Percentiles rank a stretch among this genome's conserved stretches.
These are phyloP conservation scores for Pyrenochaeta sp. DNA, from an alignment of 2,329 filamentous ascomycete species.

Conservation along the genomic window DNA sequence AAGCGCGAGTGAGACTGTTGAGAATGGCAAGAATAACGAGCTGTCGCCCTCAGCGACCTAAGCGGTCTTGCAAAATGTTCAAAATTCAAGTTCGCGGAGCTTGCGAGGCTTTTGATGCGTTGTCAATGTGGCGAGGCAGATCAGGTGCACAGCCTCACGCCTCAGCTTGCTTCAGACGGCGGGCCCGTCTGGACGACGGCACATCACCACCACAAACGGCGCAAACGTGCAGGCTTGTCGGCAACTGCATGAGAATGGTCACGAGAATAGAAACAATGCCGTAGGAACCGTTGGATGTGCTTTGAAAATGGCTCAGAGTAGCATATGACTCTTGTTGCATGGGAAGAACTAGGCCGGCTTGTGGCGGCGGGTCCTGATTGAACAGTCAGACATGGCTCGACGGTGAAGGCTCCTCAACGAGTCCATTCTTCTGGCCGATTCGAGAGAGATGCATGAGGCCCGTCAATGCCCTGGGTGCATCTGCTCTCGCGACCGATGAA, in stretches of 20 bases:
- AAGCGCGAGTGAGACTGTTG: slow-evolving; percentile 32
- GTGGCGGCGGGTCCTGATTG: slow-evolving; percentile 39
- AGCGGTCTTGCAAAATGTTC: slow-evolving; percentile 5
- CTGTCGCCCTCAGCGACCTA: slow-evolving; percentile 15
- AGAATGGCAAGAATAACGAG: slow-evolving; percentile 19
- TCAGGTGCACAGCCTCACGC: slow-evolving; percentile 43
- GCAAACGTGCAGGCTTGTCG: slow-evolving; percentile 24
- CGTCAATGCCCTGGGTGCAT: slow-evolving; percentile 22
- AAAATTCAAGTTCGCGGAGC: slow-evolving; percentile 17
- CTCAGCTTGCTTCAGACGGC: slow-evolving; percentile 37
- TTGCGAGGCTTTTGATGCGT: slow-evolving; percentile 36
- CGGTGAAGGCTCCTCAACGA: slow-evolving; percentile 30
- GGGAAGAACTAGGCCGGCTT: slow-evolving; percentile 27
- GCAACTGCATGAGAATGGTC: slow-evolving; percentile 27
- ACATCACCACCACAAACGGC: slow-evolving; percentile 17
- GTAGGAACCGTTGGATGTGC: slow-evolving; percentile 28
- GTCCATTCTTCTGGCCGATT: slow-evolving; percentile 24
- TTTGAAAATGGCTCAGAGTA: slow-evolving; percentile 29
- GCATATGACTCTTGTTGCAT: slow-evolving; percentile 42
- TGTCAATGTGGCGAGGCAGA: slow-evolving; percentile 42
- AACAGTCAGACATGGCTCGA: slow-evolving; percentile 26
- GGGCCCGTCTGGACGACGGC: slow-evolving; percentile 27
- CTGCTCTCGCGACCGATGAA: slow-evolving; percentile 18
- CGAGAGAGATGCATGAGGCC: slow-evolving; percentile 35
- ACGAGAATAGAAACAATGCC: slow-evolving; percentile 35